Evolutionary conservation across 108 stramenopile species (phyloP).

Genomic region (Nannochloropsis salina): DNA sequence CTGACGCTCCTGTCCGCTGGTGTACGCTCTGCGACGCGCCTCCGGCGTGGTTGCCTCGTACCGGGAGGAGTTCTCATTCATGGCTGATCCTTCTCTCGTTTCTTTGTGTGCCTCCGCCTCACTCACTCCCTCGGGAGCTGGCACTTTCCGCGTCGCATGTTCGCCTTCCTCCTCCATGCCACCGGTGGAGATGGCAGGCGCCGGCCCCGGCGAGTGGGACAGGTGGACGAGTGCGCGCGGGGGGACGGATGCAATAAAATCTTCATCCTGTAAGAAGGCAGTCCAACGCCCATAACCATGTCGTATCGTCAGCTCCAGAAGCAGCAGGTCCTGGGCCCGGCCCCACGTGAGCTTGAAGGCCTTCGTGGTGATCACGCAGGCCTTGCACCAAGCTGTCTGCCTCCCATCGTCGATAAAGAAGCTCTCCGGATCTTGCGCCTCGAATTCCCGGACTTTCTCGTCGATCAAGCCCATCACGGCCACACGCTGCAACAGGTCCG

Average conservation of each 20-base stretch:
- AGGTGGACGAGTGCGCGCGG: not conserved
- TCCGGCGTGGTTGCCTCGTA: not conserved
- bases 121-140: not conserved
- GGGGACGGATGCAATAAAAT: not conserved
- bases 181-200: not conserved
- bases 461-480: not conserved
- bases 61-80: not conserved
- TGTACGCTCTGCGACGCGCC: not conserved
- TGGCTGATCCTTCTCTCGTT: not conserved
- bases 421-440: not conserved
- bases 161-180: not conserved
- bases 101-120: not conserved
- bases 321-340: not conserved
- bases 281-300: not conserved
- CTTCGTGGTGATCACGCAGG: not conserved
- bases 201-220: not conserved
- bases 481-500: not conserved
- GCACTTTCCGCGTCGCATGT: too few relatives aligned
- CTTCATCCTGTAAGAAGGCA: not conserved
- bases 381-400: not conserved
- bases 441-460: not conserved
- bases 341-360: not conserved
- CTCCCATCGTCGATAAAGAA: constrained; percentile 1
- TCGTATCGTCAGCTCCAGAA: not conserved
- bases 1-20: not conserved